phyloP scores from a whole-genome alignment of 2,329 filamentous ascomycete genomes.

The Pyrenophora tritici-repentis region DNA sequence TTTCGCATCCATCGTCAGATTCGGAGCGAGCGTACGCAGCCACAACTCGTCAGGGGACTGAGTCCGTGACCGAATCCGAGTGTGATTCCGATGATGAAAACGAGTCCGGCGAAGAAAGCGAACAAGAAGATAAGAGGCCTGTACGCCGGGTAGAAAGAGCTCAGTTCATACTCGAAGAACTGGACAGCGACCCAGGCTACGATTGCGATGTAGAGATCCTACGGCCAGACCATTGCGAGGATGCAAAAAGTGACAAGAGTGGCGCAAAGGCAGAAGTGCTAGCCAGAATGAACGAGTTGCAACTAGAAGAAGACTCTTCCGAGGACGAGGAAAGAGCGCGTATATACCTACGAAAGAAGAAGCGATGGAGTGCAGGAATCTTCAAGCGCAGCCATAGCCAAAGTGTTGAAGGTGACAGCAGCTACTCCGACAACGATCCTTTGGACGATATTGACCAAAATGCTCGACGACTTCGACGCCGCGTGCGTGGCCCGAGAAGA shows the following conservation, averaged over 20 bases:
- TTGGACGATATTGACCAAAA: slow-evolving; percentile 47
- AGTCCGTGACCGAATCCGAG: slow-evolving; percentile 26
- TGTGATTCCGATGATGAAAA: slow-evolving; percentile 11
- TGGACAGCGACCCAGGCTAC: slow-evolving; percentile 47
- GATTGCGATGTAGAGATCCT: slow-evolving; percentile 52
- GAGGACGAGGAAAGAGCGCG: slow-evolving; percentile 37
- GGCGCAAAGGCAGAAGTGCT: slow-evolving; percentile 39
- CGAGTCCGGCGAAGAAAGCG: slow-evolving; percentile 37
- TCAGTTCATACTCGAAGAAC: slow-evolving; percentile 52
- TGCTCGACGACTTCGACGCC: slow-evolving; percentile 51
- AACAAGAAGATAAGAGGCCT: slow-evolving; percentile 30
- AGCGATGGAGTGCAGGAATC: slow-evolving; percentile 49
- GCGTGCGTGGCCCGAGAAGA: slow-evolving; percentile 45
- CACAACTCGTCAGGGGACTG: slow-evolving; percentile 41
- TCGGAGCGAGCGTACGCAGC: slow-evolving; percentile 42
- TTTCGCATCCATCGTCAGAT: slow-evolving; percentile 45
- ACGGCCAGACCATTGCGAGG: slow-evolving; percentile 52
- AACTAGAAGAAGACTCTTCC: slow-evolving; percentile 41
- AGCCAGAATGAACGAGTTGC: slow-evolving; percentile 41
- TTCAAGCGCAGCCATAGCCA: slow-evolving; percentile 55
- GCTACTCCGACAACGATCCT: slow-evolving; percentile 49
- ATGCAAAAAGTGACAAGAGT: slow-evolving; percentile 46
- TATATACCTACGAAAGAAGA: slow-evolving; percentile 45
- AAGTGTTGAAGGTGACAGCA: slow-evolving; percentile 52
- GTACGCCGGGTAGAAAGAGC: slow-evolving; percentile 35